phyloP scores from a whole-genome alignment of 257 asterid species.

The Jacaranda mimosifolia region DNA sequence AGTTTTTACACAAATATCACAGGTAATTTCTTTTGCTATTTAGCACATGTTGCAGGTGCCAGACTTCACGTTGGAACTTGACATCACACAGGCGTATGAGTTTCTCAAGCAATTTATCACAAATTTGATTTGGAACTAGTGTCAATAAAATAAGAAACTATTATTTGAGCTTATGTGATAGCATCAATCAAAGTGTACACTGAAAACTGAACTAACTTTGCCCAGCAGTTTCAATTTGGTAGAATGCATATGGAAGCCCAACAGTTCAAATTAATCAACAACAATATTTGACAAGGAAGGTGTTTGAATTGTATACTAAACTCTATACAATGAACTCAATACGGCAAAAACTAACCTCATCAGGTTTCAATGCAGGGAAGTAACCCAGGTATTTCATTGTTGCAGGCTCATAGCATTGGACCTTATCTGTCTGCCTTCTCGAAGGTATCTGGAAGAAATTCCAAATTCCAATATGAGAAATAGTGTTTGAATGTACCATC shows the following conservation, averaged over 20 bases:
- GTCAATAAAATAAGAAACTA: neutral
- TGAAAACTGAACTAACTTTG: constrained; percentile 19
- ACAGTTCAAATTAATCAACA: constrained; percentile 14
- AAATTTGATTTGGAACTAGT: constrained; percentile 16
- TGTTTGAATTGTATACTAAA: constrained; percentile 1
- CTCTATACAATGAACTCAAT: constrained; percentile 21
- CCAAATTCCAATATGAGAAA: constrained; percentile 31
- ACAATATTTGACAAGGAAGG: constrained; percentile 4
- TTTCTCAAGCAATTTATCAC: neutral
- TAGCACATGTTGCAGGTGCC: no score
- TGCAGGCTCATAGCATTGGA: constrained; percentile 99
- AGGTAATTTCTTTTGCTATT: no score
- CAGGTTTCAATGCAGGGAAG: constrained; percentile 87
- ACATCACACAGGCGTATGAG: no score
- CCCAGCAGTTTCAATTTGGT: constrained; percentile 22
- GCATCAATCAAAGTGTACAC: constrained; percentile 19
- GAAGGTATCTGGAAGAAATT: constrained; percentile 81
- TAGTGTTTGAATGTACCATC: constrained; percentile 22
- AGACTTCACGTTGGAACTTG: no score
- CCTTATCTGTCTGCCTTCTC: constrained; percentile 93
- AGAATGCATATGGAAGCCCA: constrained; percentile 16
- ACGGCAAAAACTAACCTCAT: constrained; percentile 68
- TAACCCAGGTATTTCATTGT: constrained; percentile 95
- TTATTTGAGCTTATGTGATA: neutral
- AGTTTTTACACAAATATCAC: neutral